Base-by-base conservation (phyloP, 108 stramenopile species). In the Chaetoceros tenuissimus region DNA sequence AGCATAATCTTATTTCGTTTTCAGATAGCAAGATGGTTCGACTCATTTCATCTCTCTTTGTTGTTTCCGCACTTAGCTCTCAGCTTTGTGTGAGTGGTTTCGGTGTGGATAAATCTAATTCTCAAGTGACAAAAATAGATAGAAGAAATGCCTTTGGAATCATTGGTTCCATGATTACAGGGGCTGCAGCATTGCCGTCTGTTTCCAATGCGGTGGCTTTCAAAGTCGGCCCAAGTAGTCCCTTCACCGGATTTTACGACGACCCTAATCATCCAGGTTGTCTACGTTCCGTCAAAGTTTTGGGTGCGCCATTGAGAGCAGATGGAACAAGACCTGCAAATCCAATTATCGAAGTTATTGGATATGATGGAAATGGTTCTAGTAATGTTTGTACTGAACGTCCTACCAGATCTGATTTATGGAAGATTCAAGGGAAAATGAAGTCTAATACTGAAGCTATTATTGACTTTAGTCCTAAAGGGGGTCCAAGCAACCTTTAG, bases 261-360 rank as follows among this genome's bases (percentile, higher is more conserved):
- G 72, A 73, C 48, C 72, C 72, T 26, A 68, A 73, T 30, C 72
- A 73, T 46, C 72, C 72, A 44, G 63, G 62, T 27, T 73, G 72
- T 60, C 46, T 73, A 24, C 62, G 72, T 40, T 53, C 56, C 46
- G 72, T 73, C 21, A 73, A 73, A 67, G 72, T 73, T 21, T 54
- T 73, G 7, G 72, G 72, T 53, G 60, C 72, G 7, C 64, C 64
- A 13, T 55, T 64, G 5, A 53, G 67, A 25, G 72, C 56, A 16
- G 72, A 73, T 50, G 72, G 72, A 24, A 63, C 72, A n/a, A 62
- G 72, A 34, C 60, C 72, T n/a, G 48, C 31, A 40, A 62, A 67
- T 57, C 61, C 72, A 13, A 57, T 68, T 26, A 50, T 73, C 23
- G 67, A 68, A 55, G 59, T 73, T 17, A 68, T 45, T 0, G 72